These are phyloP conservation scores for Fusarium poae DNA, from an alignment of 2,329 filamentous ascomycete species.

Conservation along the genomic window DNA sequence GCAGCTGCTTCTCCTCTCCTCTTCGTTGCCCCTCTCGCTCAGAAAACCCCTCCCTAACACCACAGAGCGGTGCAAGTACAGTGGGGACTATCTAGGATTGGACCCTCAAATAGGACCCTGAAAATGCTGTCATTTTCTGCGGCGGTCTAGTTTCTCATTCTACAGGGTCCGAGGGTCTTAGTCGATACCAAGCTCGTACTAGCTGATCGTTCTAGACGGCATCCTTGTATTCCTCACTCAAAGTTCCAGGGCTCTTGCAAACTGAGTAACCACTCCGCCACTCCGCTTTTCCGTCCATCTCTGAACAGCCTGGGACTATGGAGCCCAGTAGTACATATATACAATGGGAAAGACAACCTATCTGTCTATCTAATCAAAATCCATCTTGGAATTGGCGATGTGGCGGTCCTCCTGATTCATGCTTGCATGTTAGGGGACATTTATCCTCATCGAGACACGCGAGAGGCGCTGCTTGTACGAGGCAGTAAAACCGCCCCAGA, in stretches of 20 bases:
- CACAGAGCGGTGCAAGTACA: conserved; percentile 17
- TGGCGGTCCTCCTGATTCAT: conserved; percentile 16
- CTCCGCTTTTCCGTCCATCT: conserved; percentile 23
- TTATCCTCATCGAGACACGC: conserved; percentile 7
- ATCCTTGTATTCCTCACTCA: conserved; percentile 15
- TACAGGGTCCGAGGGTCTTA: conserved; percentile 19
- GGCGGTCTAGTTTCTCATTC: conserved; percentile 17
- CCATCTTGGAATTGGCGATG: conserved; percentile 18
- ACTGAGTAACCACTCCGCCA: conserved; percentile 3
- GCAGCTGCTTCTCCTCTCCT: conserved; percentile 17
- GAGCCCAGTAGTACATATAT: no score
- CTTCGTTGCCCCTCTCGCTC: conserved; percentile 17
- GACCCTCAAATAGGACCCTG: conserved; percentile 40
- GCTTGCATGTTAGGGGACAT: conserved; percentile 5
- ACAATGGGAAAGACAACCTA: background rate
- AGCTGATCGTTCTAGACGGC: conserved; percentile 23
- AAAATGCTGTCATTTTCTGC: conserved; percentile 38
- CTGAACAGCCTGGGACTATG: background rate
- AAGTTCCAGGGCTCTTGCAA: conserved; percentile 27
- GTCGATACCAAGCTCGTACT: conserved; percentile 3
- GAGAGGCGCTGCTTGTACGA: conserved; percentile 23
- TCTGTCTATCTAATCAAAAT: conserved; percentile 1
- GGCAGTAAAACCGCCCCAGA: conserved; percentile 25
- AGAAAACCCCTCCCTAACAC: conserved; percentile 12
- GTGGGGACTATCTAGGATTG: conserved; percentile 18